These are phyloP conservation scores for Botrytis aclada DNA, from an alignment of 2,329 filamentous ascomycete species.

Conservation along the genomic window DNA sequence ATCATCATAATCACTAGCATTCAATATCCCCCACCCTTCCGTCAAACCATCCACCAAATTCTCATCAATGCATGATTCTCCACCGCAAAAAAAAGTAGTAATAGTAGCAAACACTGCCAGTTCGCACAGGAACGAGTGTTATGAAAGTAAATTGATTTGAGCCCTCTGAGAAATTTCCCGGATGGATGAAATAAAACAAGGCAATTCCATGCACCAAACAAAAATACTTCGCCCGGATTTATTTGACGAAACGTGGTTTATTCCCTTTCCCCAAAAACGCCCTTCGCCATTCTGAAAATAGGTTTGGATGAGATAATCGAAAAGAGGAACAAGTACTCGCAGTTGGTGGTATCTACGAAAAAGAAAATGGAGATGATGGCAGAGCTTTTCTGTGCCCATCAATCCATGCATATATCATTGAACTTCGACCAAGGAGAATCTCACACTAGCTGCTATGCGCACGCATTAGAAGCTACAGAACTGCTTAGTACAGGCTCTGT, in stretches of 20 bases:
- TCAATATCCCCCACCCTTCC: not conserved
- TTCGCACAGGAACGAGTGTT: conserved; percentile 15
- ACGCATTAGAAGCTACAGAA: conserved; percentile 37
- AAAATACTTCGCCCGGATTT: conserved; percentile 3
- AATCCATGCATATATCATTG: conserved; percentile 16
- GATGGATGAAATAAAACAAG: conserved; percentile 8
- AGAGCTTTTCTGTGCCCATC: conserved; percentile 8
- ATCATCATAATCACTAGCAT: conserved; percentile 6
- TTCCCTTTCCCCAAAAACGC: conserved; percentile 17
- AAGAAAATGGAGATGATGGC: conserved; percentile 15
- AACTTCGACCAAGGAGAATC: not conserved
- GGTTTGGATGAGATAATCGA: conserved; percentile 16
- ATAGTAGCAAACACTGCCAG: conserved; percentile 19
- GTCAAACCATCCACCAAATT: conserved; percentile 1
- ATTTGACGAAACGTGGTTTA: conserved; percentile 17
- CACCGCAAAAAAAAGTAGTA: conserved; percentile 13
- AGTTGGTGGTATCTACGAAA: conserved; percentile 23
- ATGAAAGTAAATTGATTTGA: conserved; percentile 3
- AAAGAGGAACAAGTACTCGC: conserved; percentile 16
- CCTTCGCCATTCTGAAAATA: conserved; percentile 15
- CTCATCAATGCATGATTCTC: conserved; percentile 1
- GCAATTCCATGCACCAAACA: conserved; percentile 16
- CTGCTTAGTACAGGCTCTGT: conserved; percentile 24
- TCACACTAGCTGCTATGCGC: conserved; percentile 34
- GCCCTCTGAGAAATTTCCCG: not conserved